These are phyloP conservation scores for Hypoxylon sp. DNA, from an alignment of 2,329 filamentous ascomycete species.

Conservation along the genomic window DNA sequence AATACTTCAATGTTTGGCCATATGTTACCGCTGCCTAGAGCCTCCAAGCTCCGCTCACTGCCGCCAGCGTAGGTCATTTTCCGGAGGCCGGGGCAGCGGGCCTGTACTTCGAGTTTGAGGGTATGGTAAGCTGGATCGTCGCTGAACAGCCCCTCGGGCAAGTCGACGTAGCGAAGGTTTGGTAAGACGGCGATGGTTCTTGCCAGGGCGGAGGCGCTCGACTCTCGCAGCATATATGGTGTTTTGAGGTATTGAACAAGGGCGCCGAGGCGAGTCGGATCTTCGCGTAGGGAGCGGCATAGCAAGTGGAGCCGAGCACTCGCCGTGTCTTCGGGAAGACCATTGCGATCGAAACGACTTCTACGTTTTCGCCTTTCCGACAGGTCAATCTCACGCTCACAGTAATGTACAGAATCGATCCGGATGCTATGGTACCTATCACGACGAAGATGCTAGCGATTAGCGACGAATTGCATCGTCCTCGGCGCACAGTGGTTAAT, in stretches of 20 bases:
- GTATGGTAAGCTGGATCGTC: constrained; percentile 83
- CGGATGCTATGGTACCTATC: constrained; percentile 87
- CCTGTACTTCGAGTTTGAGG: constrained; percentile 86
- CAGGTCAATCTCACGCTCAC: constrained; percentile 85
- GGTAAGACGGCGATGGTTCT: constrained; percentile 87
- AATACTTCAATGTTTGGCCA: constrained; percentile 82
- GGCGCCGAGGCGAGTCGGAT: constrained; percentile 76
- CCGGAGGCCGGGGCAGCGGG: constrained; percentile 83
- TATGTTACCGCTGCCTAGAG: constrained; percentile 73
- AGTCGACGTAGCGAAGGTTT: constrained; percentile 88
- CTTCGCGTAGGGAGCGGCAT: constrained; percentile 84
- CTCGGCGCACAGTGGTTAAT: neutral
- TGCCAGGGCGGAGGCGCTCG: constrained; percentile 85
- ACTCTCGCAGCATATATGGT: constrained; percentile 95
- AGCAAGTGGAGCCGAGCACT: constrained; percentile 82
- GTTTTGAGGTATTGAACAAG: constrained; percentile 86
- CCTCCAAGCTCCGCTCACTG: constrained; percentile 82
- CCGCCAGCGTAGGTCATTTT: constrained; percentile 90
- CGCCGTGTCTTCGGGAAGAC: constrained; percentile 84
- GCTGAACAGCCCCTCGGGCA: constrained; percentile 88
- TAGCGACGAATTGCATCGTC: neutral
- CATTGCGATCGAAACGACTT: constrained; percentile 81
- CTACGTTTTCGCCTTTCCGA: constrained; percentile 83
- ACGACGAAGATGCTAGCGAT: constrained; percentile 36
- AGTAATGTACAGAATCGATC: constrained; percentile 96